Base-by-base conservation (phyloP, 805 yeast genomes). In the Candida tammaniensis region DNA sequence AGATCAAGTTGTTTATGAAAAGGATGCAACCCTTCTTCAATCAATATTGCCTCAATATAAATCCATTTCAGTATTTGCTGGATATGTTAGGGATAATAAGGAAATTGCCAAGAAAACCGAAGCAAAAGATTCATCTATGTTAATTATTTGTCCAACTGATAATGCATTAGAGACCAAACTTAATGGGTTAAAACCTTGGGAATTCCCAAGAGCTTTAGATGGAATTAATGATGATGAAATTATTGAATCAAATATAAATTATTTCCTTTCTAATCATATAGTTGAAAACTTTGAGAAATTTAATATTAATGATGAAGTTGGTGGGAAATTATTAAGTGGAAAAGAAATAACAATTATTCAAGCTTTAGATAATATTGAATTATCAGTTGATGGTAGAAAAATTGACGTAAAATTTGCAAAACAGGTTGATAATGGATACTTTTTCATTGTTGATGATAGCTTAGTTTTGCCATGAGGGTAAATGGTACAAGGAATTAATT, bases 111-210 rank as follows among this genome's bases (percentile, higher is more conserved):
- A 49, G 13, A 67, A 70, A 42, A 71, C 82, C 43, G 78, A 72
- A 39, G 57, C 66, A 38, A 54, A 59, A 11, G 46, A 52, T n/a
- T 58, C 62, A 19, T 47, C 66, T 61, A 36, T 73, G 43, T 58
- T 85, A 15, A 71, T 86, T 5, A 72, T 86, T 49, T 86, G 94
- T 3, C 95, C 95, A 6, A 64, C 77, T 2, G 77, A 86, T 49
- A 57, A 55, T 9, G 89, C 86, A 3, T 49, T 67, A 15, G 36
- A 43, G 13, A 31, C 35, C 11, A 54, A 59, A 38, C 64, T 86
- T 39, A 59, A 60, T 20, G 58, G 66, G 2, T 51, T 80, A 30
- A 86, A 86, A 54, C 95, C 95, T 14, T 87, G 95, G 95, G 81
- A 82, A 51, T 86, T 82, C 55, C 95, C 95, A 0, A 54, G 51